Evolutionary conservation across 73 alveolate genomes (phyloP).

Genomic region (Tetrahymena elliotti): DNA sequence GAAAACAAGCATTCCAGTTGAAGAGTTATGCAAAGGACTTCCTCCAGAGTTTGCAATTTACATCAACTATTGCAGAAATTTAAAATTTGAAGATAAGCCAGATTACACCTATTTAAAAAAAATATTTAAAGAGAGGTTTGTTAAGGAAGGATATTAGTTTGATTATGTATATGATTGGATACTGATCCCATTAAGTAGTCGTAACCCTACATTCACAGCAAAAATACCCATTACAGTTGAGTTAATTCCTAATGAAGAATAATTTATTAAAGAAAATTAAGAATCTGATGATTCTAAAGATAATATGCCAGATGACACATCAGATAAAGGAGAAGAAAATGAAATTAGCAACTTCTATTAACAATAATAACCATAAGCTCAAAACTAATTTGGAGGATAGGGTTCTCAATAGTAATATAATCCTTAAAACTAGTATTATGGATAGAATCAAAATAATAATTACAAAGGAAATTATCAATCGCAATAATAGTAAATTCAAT

Average conservation of each 20-base stretch:
- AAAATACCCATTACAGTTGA: slow-evolving; percentile 37
- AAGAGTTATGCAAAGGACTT: slow-evolving; percentile 66
- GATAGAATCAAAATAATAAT: background rate
- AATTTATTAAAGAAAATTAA: background rate
- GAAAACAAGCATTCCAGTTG: slow-evolving; percentile 75
- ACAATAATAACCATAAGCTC: background rate
- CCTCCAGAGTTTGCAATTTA: slow-evolving; percentile 18
- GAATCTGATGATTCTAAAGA: background rate
- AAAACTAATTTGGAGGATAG: background rate
- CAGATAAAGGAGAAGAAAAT: background rate
- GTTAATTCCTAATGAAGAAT: slow-evolving; percentile 31
- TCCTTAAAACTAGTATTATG: background rate
- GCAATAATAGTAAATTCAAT: background rate
- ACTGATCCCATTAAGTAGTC: slow-evolving; percentile 28
- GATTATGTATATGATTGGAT: slow-evolving; percentile 64
- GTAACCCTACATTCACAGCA: slow-evolving; percentile 33
- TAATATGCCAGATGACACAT: background rate
- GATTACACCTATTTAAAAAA: slow-evolving; percentile 65
- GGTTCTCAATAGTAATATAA: background rate
- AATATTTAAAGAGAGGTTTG: slow-evolving; percentile 51
- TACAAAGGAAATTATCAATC: background rate
- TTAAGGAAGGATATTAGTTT: slow-evolving; percentile 50
- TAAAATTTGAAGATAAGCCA: slow-evolving; percentile 79
- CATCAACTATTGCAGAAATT: slow-evolving; percentile 49
- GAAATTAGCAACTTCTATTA: background rate